Base-by-base conservation (phyloP, 2,329 filamentous ascomycete species). In the Colletotrichum graminicola region DNA sequence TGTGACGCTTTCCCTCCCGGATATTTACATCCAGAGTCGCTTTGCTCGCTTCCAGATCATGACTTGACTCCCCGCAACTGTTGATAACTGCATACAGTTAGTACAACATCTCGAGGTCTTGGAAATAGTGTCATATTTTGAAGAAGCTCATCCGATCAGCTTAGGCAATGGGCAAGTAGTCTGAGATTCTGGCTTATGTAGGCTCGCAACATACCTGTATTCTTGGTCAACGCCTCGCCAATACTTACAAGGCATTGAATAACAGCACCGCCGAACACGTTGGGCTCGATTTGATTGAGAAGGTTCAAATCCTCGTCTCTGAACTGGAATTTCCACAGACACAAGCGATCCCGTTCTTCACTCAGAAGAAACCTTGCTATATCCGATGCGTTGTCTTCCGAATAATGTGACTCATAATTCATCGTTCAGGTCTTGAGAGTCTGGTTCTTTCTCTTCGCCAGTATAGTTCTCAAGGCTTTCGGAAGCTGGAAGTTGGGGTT, bases 41-140 rank as follows among this genome's bases (percentile, higher is more conserved):
- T 23, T 23, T n/a, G 5, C 45, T 49, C 12, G n/a, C 11, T 49
- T 49, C n/a, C 4, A 49, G n/a, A 10, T 12, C 12, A 3, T 49
- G 45, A 2, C 11, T 23, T 23, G n/a, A n/a, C 10, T 26, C 23
- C 23, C 45, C n/a, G 26, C n/a, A 23, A 12, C 4, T 23, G 2
- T 26, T 23, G n/a, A 49, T 49, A 49, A 23, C 45, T 49, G 4
- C 12, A 1, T 8, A 47, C 21, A 47, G 4, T n/a, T 6, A 26
- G 12, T 3, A 49, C 6, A 12, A 49, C 11, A 5, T 12, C 10
- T 14, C 5, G 11, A 26, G 3, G 11, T 26, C n/a, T 26, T 41
- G 14, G 5, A 16, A 0, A 41, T 0, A 16, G 11, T 5, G 4
- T 49, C 1, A 5, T 2, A 26, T 14, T 5, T 49, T n/a, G 11